A percentile compares a stretch with the other conserved stretches of the same genome.
Evolutionary conservation across 2,329 filamentous ascomycete species (phyloP).

Genomic region (Venturiaceae sp.): DNA sequence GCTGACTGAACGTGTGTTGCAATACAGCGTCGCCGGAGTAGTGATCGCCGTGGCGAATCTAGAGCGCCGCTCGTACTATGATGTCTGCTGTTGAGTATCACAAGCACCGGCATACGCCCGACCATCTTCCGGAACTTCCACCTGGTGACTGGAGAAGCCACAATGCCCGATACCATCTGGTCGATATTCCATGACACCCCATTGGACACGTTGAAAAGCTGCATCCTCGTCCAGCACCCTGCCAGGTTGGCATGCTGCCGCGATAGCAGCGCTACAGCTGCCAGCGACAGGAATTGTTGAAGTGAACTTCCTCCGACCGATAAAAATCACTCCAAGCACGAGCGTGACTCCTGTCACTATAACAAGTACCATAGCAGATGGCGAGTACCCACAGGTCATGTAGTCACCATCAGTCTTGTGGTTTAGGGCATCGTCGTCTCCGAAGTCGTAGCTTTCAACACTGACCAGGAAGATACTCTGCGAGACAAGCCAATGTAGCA

Average conservation of each 20-base stretch:
- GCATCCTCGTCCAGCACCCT: background rate
- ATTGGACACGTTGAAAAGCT: background rate
- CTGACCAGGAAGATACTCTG: constrained; percentile 32
- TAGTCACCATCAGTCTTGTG: background rate
- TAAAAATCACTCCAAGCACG: constrained; percentile 21
- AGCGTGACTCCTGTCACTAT: constrained; percentile 2
- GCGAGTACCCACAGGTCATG: constrained; percentile 12
- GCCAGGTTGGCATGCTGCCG: constrained; percentile 15
- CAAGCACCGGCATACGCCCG: too few species aligned
- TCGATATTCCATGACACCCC: background rate
- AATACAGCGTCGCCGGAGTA: too few species aligned
- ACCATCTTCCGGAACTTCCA: background rate
- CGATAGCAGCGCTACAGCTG: constrained; percentile 44
- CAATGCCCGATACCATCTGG: background rate
- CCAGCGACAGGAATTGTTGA: constrained; percentile 74
- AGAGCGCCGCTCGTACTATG: too few species aligned
- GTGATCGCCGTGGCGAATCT: too few species aligned
- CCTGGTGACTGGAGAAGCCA: background rate
- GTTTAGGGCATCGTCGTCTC: background rate
- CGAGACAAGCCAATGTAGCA: constrained; percentile 35
- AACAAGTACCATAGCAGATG: constrained; percentile 12
- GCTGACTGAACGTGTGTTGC: too few species aligned
- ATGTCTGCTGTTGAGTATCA: too few species aligned
- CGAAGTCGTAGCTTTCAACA: constrained; percentile 13
- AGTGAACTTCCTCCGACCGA: constrained; percentile 61